Percentiles rank a stretch among this genome's conserved stretches.
These are phyloP conservation scores for Keithomyces neogunnii DNA, from an alignment of 2,329 filamentous ascomycete genomes.

Conservation along the genomic window DNA sequence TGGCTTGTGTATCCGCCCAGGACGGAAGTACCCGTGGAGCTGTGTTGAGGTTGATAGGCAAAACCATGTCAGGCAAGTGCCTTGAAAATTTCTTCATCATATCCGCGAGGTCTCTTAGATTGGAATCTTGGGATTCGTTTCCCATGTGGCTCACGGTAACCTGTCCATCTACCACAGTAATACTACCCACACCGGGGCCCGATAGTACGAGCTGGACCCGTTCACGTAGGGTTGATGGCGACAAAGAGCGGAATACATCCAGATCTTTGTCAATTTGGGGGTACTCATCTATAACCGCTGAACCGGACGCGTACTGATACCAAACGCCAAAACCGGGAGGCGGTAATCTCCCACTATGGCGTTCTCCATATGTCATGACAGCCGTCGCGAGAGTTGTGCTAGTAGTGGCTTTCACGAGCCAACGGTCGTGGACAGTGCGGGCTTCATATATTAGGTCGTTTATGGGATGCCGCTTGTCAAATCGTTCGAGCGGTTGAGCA, in stretches of 20 bases:
- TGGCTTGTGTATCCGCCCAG: constrained; percentile 44
- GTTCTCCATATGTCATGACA: constrained; percentile 39
- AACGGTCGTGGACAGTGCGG: constrained; percentile 38
- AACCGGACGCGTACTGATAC: constrained; percentile 69
- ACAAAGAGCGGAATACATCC: constrained; percentile 67
- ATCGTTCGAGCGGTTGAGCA: constrained; percentile 20
- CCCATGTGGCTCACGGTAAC: constrained; percentile 33
- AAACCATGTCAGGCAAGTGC: constrained; percentile 72
- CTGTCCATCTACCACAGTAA: constrained; percentile 57
- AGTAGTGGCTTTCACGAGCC: constrained; percentile 36
- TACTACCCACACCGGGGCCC: constrained; percentile 35
- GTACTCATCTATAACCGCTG: constrained; percentile 71
- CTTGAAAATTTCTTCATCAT: constrained; percentile 66
- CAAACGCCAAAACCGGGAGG: constrained; percentile 78
- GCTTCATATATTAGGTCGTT: constrained; percentile 40
- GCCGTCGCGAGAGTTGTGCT: constrained; percentile 40
- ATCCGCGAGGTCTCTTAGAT: constrained; percentile 40
- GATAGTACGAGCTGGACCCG: constrained; percentile 35
- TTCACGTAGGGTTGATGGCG: constrained; percentile 58
- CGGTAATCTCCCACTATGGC: constrained; percentile 56
- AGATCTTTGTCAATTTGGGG: constrained; percentile 70
- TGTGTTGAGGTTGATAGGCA: constrained; percentile 68
- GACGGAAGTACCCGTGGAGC: constrained; percentile 36
- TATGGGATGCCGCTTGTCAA: constrained; percentile 34
- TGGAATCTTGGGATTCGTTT: constrained; percentile 21